phyloP scores from a whole-genome alignment of 176 grass and related monocot species.

The Lolium perenne region DNA sequence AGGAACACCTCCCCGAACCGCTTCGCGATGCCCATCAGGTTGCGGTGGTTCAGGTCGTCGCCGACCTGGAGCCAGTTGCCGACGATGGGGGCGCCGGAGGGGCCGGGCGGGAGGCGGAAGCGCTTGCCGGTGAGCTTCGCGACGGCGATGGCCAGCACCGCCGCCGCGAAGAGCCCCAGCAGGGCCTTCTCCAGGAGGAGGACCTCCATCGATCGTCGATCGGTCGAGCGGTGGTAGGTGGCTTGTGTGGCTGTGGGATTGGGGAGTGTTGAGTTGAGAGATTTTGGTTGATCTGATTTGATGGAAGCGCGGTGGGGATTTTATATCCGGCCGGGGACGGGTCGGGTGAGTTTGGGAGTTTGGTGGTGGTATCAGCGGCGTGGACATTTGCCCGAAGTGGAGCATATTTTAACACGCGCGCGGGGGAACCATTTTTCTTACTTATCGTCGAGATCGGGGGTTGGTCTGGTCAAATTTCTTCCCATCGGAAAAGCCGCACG shows the following conservation, averaged over 20 bases:
- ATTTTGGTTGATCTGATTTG: too few relatives aligned
- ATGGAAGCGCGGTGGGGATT: background rate
- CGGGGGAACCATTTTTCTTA: background rate
- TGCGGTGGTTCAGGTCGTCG: conserved; percentile 93
- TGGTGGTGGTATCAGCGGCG: too few relatives aligned
- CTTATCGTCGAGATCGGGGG: background rate
- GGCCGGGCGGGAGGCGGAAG: conserved; percentile 64
- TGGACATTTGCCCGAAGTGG: background rate
- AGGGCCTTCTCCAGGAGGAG: conserved; percentile 85
- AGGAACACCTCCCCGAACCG: conserved; percentile 85
- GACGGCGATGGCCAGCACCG: conserved; percentile 65
- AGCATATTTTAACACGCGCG: background rate
- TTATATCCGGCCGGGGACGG: background rate
- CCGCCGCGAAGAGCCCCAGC: conserved; percentile 79
- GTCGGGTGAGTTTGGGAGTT: too few relatives aligned
- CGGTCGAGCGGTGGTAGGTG: background rate
- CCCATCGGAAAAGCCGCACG: background rate
- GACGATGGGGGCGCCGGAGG: conserved; percentile 65
- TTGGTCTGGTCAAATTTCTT: background rate
- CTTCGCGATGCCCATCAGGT: conserved; percentile 71
- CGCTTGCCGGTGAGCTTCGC: conserved; percentile 80
- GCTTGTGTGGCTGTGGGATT: background rate
- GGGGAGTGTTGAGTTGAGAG: too few relatives aligned
- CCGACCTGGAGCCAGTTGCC: conserved; percentile 98
- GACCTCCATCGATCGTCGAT: conserved; percentile 65